Base-by-base conservation (phyloP, 2,329 filamentous ascomycete species). In the Pseudogymnoascus sp. region DNA sequence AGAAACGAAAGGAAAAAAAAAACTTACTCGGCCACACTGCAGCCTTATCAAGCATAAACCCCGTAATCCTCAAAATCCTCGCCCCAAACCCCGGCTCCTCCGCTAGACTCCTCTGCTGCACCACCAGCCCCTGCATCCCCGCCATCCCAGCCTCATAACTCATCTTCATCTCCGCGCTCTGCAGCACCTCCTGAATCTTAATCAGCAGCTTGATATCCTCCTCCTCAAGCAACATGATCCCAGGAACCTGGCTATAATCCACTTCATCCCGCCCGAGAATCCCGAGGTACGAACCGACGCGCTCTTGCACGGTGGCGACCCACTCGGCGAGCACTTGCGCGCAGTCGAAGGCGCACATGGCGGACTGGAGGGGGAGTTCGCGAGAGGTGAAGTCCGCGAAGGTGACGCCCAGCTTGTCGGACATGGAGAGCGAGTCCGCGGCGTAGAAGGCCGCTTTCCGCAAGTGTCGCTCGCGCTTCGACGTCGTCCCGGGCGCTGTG, bases 381-480 rank as follows among this genome's bases (percentile, higher is more conserved):
- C 90, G 82, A 60, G 89, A 91, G 1, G 86, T 88, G 64, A 90
- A 87, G 65, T 96, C 91, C 6, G 89, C 87, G 74, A 93, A 94
- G 0, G 90, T 91, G 28, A 93, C 84, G 1, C 91, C 91, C 11
- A 94, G 81, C 70, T 89, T 92, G 72, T 95, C 89, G 1, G 91
- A 88, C 84, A 94, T 94, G 28, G 86, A 85, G 7, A 99, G 82
- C 0, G 92, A 96, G 72, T 97, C 91, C 1, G 91, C 91, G 1
- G 94, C 94, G 70, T 96, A 96, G 70, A 91, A 95, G 0, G 93
- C 94, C n/a, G 94, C 94, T 72, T 93, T 95, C 43, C 93, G 87
- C 18, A 97, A 79, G 69, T 96, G 90, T 65, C 87, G 88, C 74
- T 99, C 93, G 2, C 91, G 87, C 62, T 88, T 87, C 0, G 88